Evolutionary conservation across 1,284 basidiomycete species (phyloP).

Genomic region (Mycena sp.): DNA sequence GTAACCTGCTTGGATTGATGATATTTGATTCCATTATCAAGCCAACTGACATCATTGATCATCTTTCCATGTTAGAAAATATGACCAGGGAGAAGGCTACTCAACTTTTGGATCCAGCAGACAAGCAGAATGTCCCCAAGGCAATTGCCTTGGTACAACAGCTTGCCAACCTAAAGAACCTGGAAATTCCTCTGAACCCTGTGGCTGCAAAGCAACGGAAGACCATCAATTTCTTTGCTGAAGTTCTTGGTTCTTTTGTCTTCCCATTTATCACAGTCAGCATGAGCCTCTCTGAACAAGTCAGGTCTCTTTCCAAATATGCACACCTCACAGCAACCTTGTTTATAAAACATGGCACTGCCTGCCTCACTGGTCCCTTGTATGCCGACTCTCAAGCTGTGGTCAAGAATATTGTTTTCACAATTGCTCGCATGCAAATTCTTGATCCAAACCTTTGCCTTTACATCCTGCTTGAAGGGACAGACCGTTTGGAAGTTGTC

Average conservation of each 20-base stretch:
- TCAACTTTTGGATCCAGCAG: slow-evolving; percentile 38
- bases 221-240: slow-evolving; percentile 28
- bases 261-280: slow-evolving; percentile 37
- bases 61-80: slow-evolving; percentile 19
- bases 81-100: slow-evolving; percentile 25
- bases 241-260: slow-evolving; percentile 35
- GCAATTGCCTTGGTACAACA: slow-evolving; percentile 38
- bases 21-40: slow-evolving; percentile 28
- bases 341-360: slow-evolving; percentile 30
- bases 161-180: slow-evolving; percentile 14
- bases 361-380: slow-evolving; percentile 36
- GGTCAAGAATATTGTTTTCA: slow-evolving; percentile 40
- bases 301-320: slow-evolving; percentile 38
- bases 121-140: slow-evolving; percentile 46
- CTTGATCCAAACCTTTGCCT: slow-evolving; percentile 28
- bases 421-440: slow-evolving; percentile 32
- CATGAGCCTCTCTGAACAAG: slow-evolving; percentile 37
- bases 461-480: slow-evolving; percentile 40
- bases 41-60: slow-evolving; percentile 22
- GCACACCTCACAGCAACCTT: slow-evolving; percentile 37
- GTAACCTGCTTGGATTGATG: slow-evolving; percentile 28
- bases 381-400: slow-evolving; percentile 42
- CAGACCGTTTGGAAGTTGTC: slow-evolving; percentile 41
- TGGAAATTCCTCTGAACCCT: not conserved
- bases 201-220: not conserved